A percentile compares a stretch with the other conserved stretches of the same genome.
These are phyloP conservation scores for Trichoderma simmonsii DNA, from an alignment of 2,329 filamentous ascomycete genomes.

Conservation along the genomic window DNA sequence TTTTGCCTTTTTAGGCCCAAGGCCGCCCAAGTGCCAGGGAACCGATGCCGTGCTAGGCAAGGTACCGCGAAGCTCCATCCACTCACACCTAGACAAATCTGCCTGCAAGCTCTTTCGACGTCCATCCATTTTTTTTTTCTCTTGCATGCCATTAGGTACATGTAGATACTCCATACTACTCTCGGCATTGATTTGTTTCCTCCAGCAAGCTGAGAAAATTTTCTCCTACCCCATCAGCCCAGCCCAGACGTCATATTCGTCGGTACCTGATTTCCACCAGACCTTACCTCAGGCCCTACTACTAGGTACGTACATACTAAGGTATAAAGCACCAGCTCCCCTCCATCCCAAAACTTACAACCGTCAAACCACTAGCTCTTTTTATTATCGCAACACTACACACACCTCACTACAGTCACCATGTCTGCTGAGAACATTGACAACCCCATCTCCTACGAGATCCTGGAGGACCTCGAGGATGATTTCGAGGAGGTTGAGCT, in stretches of 20 bases:
- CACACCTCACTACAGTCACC: slow-evolving; percentile 21
- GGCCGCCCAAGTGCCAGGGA: neutral
- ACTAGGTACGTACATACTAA: neutral
- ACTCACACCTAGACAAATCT: neutral
- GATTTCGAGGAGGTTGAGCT: slow-evolving; percentile 82
- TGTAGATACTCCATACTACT: neutral
- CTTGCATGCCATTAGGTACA: neutral
- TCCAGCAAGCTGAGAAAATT: slow-evolving; percentile 6
- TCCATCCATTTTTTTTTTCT: neutral
- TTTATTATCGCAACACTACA: neutral
- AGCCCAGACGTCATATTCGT: neutral
- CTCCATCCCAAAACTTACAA: neutral
- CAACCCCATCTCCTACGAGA: slow-evolving; percentile 62
- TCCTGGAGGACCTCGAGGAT: slow-evolving; percentile 74
- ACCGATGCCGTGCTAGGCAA: slow-evolving; percentile 5
- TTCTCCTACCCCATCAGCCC: neutral
- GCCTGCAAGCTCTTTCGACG: slow-evolving; percentile 15
- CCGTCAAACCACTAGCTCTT: neutral
- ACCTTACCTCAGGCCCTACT: neutral
- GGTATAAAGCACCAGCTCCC: slow-evolving; percentile 8
- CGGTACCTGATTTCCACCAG: slow-evolving; percentile 1
- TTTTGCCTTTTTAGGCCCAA: slow-evolving; percentile 12
- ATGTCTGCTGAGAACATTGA: slow-evolving; percentile 38
- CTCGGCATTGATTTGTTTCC: neutral
- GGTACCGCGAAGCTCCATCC: slow-evolving; percentile 1